Percentiles rank a stretch among this genome's conserved stretches.
Conservation (phyloP, 1,284 basidiomycete species). For the Cryptococcus maquisensis region DNA sequence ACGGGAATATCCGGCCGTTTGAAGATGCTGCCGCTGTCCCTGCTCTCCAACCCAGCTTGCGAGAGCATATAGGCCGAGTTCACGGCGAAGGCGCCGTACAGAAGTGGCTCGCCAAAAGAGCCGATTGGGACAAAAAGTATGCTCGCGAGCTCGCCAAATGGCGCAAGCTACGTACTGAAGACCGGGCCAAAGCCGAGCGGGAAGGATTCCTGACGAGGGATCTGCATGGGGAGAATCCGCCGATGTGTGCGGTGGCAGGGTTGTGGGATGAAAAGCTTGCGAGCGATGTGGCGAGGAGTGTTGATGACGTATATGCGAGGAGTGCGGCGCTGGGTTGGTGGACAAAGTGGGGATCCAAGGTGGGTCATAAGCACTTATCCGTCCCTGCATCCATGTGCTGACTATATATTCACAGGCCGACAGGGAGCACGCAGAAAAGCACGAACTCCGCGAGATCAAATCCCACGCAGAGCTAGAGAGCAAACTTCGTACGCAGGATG, state of each 20-base stretch:
- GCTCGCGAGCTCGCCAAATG: constrained; percentile 30
- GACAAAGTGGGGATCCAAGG: constrained; percentile 40
- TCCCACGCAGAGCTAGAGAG: constrained; percentile 3
- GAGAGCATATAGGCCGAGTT: constrained; percentile 36
- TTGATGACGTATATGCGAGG: constrained; percentile 40
- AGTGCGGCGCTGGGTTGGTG: constrained; percentile 37
- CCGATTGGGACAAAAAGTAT: constrained; percentile 42
- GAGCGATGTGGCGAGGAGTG: constrained; percentile 34
- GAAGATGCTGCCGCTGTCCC: constrained; percentile 60
- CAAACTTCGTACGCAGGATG: neutral
- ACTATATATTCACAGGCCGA: constrained; percentile 21
- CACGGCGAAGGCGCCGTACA: constrained; percentile 40
- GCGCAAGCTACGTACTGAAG: constrained; percentile 26
- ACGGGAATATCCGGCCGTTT: constrained; percentile 70
- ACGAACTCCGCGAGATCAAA: constrained; percentile 28
- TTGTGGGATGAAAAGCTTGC: constrained; percentile 35
- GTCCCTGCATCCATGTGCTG: neutral
- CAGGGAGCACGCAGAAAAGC: constrained; percentile 31
- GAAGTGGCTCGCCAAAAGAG: constrained; percentile 41
- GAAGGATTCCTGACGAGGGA: constrained; percentile 44
- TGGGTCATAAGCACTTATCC: constrained; percentile 11
- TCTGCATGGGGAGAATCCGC: constrained; percentile 39
- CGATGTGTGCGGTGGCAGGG: constrained; percentile 38
- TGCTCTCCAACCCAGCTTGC: constrained; percentile 31
- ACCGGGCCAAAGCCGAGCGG: constrained; percentile 30